These are phyloP conservation scores for Apiospora phragmitis DNA, from an alignment of 2,329 filamentous ascomycete genomes.

Conservation along the genomic window DNA sequence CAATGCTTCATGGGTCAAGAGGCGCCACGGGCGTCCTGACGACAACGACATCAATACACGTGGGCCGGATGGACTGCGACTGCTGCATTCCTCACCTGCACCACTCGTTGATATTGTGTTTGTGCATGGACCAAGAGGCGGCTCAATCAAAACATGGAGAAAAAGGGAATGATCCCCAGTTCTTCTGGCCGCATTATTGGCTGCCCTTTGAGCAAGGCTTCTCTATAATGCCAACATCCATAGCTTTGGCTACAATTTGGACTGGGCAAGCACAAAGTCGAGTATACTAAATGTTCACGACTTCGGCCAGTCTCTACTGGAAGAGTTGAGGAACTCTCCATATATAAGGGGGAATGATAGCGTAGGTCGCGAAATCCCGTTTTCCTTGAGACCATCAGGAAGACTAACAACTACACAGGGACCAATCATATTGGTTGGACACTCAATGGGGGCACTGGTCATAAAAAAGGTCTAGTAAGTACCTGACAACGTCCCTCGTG, in stretches of 20 bases:
- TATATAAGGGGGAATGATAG: background rate
- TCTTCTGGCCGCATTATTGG: background rate
- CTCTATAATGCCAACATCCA: background rate
- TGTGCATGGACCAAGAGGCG: background rate
- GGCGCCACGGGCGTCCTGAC: too few species aligned
- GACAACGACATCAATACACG: too few species aligned
- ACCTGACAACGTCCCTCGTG: too few species aligned
- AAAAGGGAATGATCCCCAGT: background rate
- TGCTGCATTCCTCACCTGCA: background rate
- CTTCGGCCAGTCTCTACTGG: background rate
- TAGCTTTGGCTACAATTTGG: background rate
- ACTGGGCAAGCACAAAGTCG: background rate
- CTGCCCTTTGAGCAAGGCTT: background rate
- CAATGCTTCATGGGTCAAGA: too few species aligned
- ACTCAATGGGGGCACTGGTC: background rate
- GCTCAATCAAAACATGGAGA: background rate
- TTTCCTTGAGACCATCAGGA: rapidly evolving
- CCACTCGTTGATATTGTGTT: background rate
- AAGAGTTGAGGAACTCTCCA: background rate
- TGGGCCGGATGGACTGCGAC: too few species aligned
- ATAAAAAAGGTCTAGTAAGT: background rate
- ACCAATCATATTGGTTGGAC: background rate
- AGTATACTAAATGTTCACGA: background rate
- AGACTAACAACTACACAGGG: background rate
- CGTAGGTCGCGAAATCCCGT: too few species aligned